Conservation (phyloP, 2,329 filamentous ascomycete genomes). For the Sporothrix curviconia region DNA sequence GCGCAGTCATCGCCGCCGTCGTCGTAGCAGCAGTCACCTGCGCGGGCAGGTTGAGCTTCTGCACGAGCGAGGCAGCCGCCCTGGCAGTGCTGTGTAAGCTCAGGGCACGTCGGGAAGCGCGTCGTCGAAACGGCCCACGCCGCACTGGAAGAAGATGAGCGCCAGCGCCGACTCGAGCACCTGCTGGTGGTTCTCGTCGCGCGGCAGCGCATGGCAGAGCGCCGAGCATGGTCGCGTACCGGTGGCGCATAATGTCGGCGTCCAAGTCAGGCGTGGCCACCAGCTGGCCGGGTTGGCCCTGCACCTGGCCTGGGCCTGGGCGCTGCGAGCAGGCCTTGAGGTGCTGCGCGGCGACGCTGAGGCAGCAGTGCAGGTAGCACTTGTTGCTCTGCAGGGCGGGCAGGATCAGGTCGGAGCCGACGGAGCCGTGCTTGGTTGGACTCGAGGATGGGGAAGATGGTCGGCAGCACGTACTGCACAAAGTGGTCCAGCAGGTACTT, state of each 20-base stretch:
- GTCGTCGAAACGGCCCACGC: conserved; percentile 80
- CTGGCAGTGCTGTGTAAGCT: conserved; percentile 96
- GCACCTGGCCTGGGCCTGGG: conserved; percentile 16
- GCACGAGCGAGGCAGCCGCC: conserved; percentile 78
- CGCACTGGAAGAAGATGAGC: conserved; percentile 94
- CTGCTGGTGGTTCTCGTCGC: conserved; percentile 75
- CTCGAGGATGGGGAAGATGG: conserved; percentile 88
- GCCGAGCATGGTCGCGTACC: conserved; percentile 80
- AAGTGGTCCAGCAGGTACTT: conserved; percentile 86
- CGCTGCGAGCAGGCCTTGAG: conserved; percentile 57
- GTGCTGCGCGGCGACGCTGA: conserved; percentile 89
- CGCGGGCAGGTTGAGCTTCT: conserved; percentile 72
- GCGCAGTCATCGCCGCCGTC: background rate
- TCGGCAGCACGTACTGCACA: conserved; percentile 75
- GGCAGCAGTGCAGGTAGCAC: conserved; percentile 88
- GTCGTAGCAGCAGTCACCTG: conserved; percentile 38
- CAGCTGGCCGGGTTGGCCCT: background rate
- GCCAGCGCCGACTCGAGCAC: conserved; percentile 88
- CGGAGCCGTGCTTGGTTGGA: conserved; percentile 79
- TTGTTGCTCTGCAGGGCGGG: conserved; percentile 87
- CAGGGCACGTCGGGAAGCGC: conserved; percentile 85
- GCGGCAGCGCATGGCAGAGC: conserved; percentile 73
- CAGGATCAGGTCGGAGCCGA: conserved; percentile 74
- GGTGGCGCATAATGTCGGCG: conserved; percentile 85
- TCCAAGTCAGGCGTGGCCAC: conserved; percentile 54